Base-by-base conservation (phyloP, 1,139 yeast species). In the Candida tetrigidarum region DNA sequence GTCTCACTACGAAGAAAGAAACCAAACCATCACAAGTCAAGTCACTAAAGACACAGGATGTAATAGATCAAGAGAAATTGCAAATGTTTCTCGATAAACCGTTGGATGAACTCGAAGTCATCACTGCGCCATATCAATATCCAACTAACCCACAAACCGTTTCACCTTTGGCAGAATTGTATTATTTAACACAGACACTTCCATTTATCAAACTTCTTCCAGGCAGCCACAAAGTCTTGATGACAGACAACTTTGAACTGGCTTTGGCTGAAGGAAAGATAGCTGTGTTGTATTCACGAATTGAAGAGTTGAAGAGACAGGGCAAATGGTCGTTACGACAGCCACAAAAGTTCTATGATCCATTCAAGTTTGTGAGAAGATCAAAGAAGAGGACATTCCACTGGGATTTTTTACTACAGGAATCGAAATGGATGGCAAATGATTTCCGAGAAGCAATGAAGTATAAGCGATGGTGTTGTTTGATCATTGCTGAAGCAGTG, bases 281-380 rank as follows among this genome's bases (percentile, higher is more conserved):
- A 8, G 90, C 96, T 0, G 97, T 91, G n/a, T 81, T 90, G 12
- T 88, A 90, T 57, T 88, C 96, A 3, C 78, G 98, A 47, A 92
- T 95, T 39, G 99, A 93, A 59, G 98, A 92, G 60, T 73, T 95
- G 49, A 89, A 91, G 59, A 74, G 96, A 43, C 85, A 86, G 46
- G 89, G 90, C 5, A 83, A 87, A 56, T 95, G 99, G 99, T 86
- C 97, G 22, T 70, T 92, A 45, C 76, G 96, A 42, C 99, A 95
- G 62, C 96, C 96, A 1, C 74, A 79, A 43, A 77, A 80, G 51
- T 84, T 76, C 55, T 62, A 74, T 20, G 96, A 90, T 51, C 97
- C 98, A 0, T 78, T 81, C 43, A 64, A 76, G 8, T 61, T 68
- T 16, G 50, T 48, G 16, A 49, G 56, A 11, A 64, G 58, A 34